These are phyloP conservation scores for Trichoderma atroviride DNA, from an alignment of 2,329 filamentous ascomycete genomes.

Conservation along the genomic window DNA sequence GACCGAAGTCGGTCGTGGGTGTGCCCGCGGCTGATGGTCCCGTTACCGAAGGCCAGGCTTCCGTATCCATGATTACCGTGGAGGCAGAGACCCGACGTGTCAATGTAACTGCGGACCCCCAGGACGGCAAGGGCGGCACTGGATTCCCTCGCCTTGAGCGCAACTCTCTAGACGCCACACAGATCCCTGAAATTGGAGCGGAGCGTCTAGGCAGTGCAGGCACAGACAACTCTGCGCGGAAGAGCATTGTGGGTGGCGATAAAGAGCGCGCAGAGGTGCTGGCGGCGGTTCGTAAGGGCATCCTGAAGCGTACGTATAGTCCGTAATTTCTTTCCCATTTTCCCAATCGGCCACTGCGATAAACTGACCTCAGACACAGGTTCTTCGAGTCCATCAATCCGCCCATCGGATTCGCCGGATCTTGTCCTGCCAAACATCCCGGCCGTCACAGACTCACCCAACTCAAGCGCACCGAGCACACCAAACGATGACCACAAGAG, in stretches of 20 bases:
- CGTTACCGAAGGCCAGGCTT: conserved; percentile 70
- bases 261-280: conserved; percentile 88
- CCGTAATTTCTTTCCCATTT: neutral
- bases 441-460: conserved; percentile 73
- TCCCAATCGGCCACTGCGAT: neutral
- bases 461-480: conserved; percentile 84
- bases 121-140: conserved; percentile 71
- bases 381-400: conserved; percentile 68
- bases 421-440: conserved; percentile 65
- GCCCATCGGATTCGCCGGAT: conserved; percentile 59
- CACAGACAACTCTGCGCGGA: conserved; percentile 68
- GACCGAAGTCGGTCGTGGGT: conserved; percentile 88
- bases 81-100: conserved; percentile 88
- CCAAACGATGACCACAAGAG: conserved; percentile 76
- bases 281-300: conserved; percentile 91
- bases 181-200: conserved; percentile 47
- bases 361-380: conserved; percentile 45
- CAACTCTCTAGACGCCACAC: conserved; percentile 73
- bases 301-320: conserved; percentile 74
- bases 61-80: conserved; percentile 92
- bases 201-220: conserved; percentile 60
- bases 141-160: conserved; percentile 83
- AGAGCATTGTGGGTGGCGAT: conserved; percentile 90
- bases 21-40: conserved; percentile 71
- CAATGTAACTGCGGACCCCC: conserved; percentile 72